A percentile compares a stretch with the other conserved stretches of the same genome.
Evolutionary conservation across 2,329 filamentous ascomycete species (phyloP).

Genomic region (Huntiella bhutanensis): DNA sequence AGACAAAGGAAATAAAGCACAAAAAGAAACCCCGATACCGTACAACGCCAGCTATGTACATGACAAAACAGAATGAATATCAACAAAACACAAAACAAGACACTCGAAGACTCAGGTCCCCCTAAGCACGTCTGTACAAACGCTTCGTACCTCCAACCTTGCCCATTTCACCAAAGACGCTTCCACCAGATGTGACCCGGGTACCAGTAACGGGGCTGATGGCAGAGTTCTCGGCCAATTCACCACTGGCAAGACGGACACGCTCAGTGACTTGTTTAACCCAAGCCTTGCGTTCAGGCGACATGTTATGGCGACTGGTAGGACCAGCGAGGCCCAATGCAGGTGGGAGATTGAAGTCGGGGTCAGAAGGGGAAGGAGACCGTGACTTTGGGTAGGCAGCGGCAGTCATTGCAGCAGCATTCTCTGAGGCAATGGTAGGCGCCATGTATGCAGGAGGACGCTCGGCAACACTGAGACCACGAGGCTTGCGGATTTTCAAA

Average conservation of each 20-base stretch:
- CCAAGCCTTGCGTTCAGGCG: conserved; percentile 58
- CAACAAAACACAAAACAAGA: background rate
- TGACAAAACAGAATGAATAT: background rate
- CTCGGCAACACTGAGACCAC: conserved; percentile 23
- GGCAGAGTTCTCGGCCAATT: conserved; percentile 24
- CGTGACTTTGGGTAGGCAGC: conserved; percentile 16
- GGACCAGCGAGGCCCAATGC: conserved; percentile 53
- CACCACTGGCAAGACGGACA: conserved; percentile 50
- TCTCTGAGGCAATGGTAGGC: conserved; percentile 13
- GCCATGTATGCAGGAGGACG: conserved; percentile 24
- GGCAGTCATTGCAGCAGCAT: conserved; percentile 16
- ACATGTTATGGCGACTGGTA: conserved; percentile 44
- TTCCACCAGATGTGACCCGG: background rate
- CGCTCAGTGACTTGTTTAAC: conserved; percentile 69
- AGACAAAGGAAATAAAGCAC: background rate
- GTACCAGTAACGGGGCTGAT: background rate
- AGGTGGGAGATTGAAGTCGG: background rate
- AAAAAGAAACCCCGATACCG: background rate
- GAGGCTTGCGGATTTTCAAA: conserved; percentile 34
- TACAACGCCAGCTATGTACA: background rate
- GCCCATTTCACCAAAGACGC: conserved; percentile 46
- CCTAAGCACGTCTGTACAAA: conserved; percentile 35
- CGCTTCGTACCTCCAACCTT: conserved; percentile 56
- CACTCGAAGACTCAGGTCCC: background rate
- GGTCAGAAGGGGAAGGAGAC: conserved; percentile 19